Evolutionary conservation across 148 eudicot species (phyloP), one percentile per base, ranked within the genome.

Genomic region (Drosera capensis): DNA sequence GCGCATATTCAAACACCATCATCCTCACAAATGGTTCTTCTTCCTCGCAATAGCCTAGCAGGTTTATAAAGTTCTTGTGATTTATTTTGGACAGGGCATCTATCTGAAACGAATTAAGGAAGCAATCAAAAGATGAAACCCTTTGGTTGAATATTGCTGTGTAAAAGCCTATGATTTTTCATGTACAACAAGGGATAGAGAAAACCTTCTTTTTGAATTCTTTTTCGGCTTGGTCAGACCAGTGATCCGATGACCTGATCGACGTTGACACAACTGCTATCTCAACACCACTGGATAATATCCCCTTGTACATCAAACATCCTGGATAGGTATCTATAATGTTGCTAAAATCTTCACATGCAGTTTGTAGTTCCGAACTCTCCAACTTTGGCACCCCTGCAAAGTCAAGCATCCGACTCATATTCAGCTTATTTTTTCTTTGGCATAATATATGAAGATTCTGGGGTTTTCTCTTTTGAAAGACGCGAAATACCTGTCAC

Each of bases 1-100:
- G 73, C 51, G 80, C 70, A 58, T 78, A 78, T 54, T 78, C 86
- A 53, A 74, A 78, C 20, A 78, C 86, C 86, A 78, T 79, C 82
- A 79, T 75, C 62, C 87, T 55, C 30, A 71, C 76, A 46, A 79
- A 79, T 25, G 87, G 82, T 36, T 79, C 64, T 14, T 75, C 71
- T 57, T 79, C 87, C 58, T 66, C 73, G 21, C 87, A 79, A 48
- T 59, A 70, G 18, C 87, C 87, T 31, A 79, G 73, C 42, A 79
- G 76, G 54, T 75, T 79, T 26, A 75, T 62, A 41, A 74, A 78
- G 29, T 78, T 78, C 49, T 78, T 78, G 70, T 78, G 86, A 62
- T 74, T 78, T 47, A 78, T 63, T 43, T 62, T 67, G 12, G 86
- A 74, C 41, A 78, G 52, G 8, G 26, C 45, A 42, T 74, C 74